Conservation (phyloP, 2,329 filamentous ascomycete genomes). For the Scopulariopsis brevicaulis region DNA sequence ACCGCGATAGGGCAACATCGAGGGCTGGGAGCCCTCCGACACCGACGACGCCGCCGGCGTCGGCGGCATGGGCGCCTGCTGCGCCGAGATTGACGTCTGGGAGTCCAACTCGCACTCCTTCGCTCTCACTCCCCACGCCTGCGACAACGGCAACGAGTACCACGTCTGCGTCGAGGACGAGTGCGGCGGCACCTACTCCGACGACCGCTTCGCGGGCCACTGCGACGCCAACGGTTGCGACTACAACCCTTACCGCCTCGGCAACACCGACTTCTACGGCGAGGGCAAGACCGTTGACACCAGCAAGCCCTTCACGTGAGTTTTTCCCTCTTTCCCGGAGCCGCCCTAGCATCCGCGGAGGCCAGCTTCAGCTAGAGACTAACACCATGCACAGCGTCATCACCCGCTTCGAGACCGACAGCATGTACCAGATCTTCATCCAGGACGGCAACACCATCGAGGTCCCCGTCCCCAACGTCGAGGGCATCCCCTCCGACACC, state of each 20-base stretch:
- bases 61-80: conserved; percentile 39
- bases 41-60: conserved; percentile 39
- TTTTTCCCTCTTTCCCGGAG: neutral
- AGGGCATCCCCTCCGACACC: conserved; percentile 40
- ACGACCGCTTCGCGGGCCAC: conserved; percentile 39
- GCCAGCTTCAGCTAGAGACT: neutral
- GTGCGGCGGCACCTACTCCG: conserved; percentile 36
- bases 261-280: conserved; percentile 49
- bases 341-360: neutral
- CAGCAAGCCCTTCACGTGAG: conserved; percentile 35
- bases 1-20: conserved; percentile 21
- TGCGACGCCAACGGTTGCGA: conserved; percentile 58
- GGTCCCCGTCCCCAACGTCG: conserved; percentile 19
- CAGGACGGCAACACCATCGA: conserved; percentile 45
- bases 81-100: conserved; percentile 49
- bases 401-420: conserved; percentile 40
- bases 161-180: conserved; percentile 15
- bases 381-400: conserved; percentile 30
- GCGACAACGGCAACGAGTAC: conserved; percentile 27
- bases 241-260: conserved; percentile 54
- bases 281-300: conserved; percentile 45
- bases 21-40: conserved; percentile 31
- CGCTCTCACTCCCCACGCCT: conserved; percentile 46
- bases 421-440: conserved; percentile 49
- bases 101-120: conserved; percentile 43